Evolutionary conservation across 768 basidiomycete genomes (phyloP).

Genomic region (Kwoniella newhampshirensis): DNA sequence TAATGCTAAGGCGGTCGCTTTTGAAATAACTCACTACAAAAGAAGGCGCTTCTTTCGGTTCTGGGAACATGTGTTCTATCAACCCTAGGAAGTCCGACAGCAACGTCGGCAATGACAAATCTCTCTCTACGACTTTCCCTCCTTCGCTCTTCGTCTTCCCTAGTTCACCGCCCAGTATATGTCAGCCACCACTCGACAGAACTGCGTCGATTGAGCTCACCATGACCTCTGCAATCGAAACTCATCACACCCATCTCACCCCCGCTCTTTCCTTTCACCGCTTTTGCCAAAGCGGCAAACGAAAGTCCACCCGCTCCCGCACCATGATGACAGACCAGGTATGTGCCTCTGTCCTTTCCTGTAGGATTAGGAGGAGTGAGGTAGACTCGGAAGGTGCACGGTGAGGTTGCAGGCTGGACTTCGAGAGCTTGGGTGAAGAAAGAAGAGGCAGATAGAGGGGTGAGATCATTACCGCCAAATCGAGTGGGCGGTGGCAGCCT

Average conservation of each 20-base stretch:
- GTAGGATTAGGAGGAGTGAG: conserved; percentile 67
- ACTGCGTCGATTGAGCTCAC: conserved; percentile 57
- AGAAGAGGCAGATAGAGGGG: conserved; percentile 72
- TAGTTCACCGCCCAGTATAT: conserved; percentile 39
- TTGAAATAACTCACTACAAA: conserved; percentile 68
- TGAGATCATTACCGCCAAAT: conserved; percentile 58
- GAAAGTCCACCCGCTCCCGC: conserved; percentile 89
- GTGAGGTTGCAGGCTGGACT: conserved; percentile 64
- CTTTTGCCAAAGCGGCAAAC: conserved; percentile 87
- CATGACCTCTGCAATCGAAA: conserved; percentile 82
- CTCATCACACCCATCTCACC: conserved; percentile 79
- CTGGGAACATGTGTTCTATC: conserved; percentile 68
- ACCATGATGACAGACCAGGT: conserved; percentile 92
- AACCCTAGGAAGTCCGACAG: conserved; percentile 72
- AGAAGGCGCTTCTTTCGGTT: conserved; percentile 64
- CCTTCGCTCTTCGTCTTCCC: conserved; percentile 64
- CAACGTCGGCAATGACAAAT: conserved; percentile 72
- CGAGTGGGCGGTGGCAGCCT: conserved; percentile 35
- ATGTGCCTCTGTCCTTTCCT: conserved; percentile 56
- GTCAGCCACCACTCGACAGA: not conserved
- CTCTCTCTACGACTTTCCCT: conserved; percentile 50
- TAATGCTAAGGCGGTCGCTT: too few relatives aligned
- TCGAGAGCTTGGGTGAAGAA: conserved; percentile 80
- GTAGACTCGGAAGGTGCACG: conserved; percentile 74
- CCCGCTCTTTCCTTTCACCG: conserved; percentile 62